Percentiles rank a stretch among this genome's conserved stretches.
Evolutionary conservation across 306 rosid species (phyloP).

Genomic region (Lagenaria siceraria): DNA sequence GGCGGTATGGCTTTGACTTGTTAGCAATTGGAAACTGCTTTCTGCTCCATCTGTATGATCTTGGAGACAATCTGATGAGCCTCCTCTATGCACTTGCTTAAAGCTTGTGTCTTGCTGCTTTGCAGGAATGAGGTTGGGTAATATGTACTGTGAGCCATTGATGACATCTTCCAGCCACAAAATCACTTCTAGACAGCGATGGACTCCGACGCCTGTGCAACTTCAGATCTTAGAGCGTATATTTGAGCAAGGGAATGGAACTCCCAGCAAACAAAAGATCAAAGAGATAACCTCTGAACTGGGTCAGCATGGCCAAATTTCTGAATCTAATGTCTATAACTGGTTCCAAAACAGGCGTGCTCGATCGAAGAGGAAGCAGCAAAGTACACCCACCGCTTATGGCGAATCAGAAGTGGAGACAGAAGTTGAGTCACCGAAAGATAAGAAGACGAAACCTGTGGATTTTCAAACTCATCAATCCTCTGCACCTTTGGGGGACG

Average conservation of each 20-base stretch:
- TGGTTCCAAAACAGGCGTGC: conserved; percentile 99
- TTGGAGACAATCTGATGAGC: conserved; percentile 4
- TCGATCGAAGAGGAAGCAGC: conserved; percentile 79
- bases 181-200: conserved; percentile 84
- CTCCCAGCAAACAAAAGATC: conserved; percentile 94
- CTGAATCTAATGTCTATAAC: conserved; percentile 86
- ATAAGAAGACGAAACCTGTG: conserved; percentile 61
- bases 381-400: conserved; percentile 32
- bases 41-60: neutral
- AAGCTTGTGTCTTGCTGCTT: conserved; percentile 1
- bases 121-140: conserved; percentile 77
- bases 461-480: conserved; percentile 46
- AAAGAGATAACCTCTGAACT: conserved; percentile 81
- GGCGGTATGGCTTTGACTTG: neutral
- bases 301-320: conserved; percentile 84
- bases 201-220: conserved; percentile 89
- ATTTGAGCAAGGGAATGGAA: conserved; percentile 79
- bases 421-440: conserved; percentile 77
- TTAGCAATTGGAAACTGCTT: neutral
- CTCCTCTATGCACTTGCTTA: conserved; percentile 1
- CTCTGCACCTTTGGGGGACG: conserved; percentile 32
- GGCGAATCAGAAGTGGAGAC: conserved; percentile 82
- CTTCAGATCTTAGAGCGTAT: conserved; percentile 85
- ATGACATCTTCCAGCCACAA: conserved; percentile 76
- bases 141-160: conserved; percentile 66